Base-by-base conservation (phyloP, 352 stramenopile species). In the Pythium dissimile region DNA sequence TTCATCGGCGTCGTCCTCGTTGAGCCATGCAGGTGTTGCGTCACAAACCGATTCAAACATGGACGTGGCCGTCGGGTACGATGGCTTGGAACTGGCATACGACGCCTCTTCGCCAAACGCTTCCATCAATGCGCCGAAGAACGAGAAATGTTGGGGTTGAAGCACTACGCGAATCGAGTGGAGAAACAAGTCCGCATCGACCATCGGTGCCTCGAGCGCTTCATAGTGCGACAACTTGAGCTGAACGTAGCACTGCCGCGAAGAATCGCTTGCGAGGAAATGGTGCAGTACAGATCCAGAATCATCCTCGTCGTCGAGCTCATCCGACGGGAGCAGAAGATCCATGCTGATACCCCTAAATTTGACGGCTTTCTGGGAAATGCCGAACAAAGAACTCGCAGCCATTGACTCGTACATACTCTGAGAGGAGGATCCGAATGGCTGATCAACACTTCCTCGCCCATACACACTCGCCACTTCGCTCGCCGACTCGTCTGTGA, bases 321-420 rank as follows among this genome's bases (percentile, higher is more conserved):
- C 77, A 16, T 86, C 71, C 0, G 59, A 61, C n/a, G 76, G 78
- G 10, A 92, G 58, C 41, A 87, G 59, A 31, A 95, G 70, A 62
- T 92, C 82, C 72, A 95, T 89, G 30, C 80, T 90, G 23, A 92
- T 73, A 10, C 84, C 86, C 13, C 80, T 72, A 41, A 93, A 92
- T 55, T 92, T 92, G 41, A 94, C 83, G 1, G 75, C 81, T 60
- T 94, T 94, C 50, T 92, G 84, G 5, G 80, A 89, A 39, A 95
- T 88, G 0, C 86, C 86, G 61, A 93, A 93, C 51, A 94, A 37
- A 1, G 80, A 77, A 54, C 83, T 91, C 16, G 77, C 80, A 26
- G 80, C 80, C 77, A 90, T 92, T n/a, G 83, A 92, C 24, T 90
- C 76, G 21, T 73, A 64, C 71, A 73, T 84, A 5, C 70, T 71